A percentile compares a stretch with the other conserved stretches of the same genome.
Conservation (phyloP, 2,329 filamentous ascomycete species). For the Zalaria obscura region DNA sequence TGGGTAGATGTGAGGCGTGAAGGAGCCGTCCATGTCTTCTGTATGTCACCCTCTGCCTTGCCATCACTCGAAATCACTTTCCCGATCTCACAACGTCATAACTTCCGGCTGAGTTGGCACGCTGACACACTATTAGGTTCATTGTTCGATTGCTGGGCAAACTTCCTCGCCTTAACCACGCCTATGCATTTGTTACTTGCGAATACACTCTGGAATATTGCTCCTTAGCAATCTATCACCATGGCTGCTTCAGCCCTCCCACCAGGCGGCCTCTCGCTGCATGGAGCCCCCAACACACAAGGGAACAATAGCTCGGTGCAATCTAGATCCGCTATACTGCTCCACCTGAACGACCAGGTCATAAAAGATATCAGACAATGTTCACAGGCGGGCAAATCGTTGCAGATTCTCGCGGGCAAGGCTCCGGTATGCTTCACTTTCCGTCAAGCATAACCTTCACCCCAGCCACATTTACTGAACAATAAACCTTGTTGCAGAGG, state of each 20-base stretch:
- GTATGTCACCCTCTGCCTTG: no score
- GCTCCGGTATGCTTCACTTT: conserved; percentile 15
- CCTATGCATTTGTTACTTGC: no score
- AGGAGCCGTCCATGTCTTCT: no score
- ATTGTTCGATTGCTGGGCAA: no score
- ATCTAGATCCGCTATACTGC: conserved; percentile 13
- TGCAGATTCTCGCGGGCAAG: conserved; percentile 19
- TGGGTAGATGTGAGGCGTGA: no score
- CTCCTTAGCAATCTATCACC: neutral
- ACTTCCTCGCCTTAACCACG: no score
- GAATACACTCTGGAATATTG: neutral
- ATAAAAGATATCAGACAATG: conserved; percentile 19
- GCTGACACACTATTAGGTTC: no score
- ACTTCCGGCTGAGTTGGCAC: no score
- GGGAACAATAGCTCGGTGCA: conserved; percentile 2
- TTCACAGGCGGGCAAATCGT: conserved; percentile 11
- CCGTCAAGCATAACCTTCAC: neutral
- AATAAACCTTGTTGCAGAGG: conserved; percentile 23
- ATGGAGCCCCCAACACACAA: conserved; percentile 9
- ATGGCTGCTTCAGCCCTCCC: conserved; percentile 10
- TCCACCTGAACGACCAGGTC: conserved; percentile 15
- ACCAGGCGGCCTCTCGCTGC: conserved; percentile 13
- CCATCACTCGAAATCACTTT: no score
- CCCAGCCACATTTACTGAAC: neutral
- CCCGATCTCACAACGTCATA: no score